Conservation (phyloP, 2,329 filamentous ascomycete species). For the Fonsecaea nubica region DNA sequence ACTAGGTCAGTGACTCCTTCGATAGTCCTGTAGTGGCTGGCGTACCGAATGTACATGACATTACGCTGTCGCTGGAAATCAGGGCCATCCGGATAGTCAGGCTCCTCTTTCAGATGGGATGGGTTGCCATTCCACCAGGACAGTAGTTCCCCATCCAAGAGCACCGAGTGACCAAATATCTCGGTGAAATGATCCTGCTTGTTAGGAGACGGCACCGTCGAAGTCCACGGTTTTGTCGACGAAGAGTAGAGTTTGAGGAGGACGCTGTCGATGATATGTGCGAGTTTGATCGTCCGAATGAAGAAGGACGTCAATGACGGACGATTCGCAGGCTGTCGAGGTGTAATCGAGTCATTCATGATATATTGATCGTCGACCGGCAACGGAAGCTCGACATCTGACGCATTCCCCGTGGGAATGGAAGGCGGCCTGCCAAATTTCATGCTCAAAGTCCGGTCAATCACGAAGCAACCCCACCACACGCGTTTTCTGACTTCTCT, state of each 20-base stretch:
- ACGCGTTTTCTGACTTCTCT: conserved; percentile 19
- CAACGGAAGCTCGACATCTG: conserved; percentile 14
- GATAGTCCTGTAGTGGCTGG: background rate
- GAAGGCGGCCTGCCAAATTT: conserved; percentile 22
- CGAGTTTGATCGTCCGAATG: conserved; percentile 20
- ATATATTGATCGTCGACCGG: conserved; percentile 21
- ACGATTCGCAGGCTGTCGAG: conserved; percentile 12
- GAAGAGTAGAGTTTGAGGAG: conserved; percentile 14
- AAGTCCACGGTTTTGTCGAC: conserved; percentile 11
- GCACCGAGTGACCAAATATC: conserved; percentile 5
- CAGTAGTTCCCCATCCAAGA: conserved; percentile 11
- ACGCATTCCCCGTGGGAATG: conserved; percentile 6
- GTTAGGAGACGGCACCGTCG: background rate
- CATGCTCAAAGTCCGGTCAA: conserved; percentile 23
- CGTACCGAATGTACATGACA: conserved; percentile 18
- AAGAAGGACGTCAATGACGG: conserved; percentile 13
- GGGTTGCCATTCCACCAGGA: conserved; percentile 15
- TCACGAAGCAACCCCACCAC: conserved; percentile 25
- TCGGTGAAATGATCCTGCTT: background rate
- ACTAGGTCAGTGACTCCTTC: background rate
- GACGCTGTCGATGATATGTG: conserved; percentile 20
- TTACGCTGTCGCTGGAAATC: conserved; percentile 19
- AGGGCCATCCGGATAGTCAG: conserved; percentile 5
- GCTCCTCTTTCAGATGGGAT: conserved; percentile 14
- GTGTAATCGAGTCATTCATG: conserved; percentile 5